Base-by-base conservation (phyloP, 495 filamentous ascomycete genomes). In the Aspergillus bridgeri region DNA sequence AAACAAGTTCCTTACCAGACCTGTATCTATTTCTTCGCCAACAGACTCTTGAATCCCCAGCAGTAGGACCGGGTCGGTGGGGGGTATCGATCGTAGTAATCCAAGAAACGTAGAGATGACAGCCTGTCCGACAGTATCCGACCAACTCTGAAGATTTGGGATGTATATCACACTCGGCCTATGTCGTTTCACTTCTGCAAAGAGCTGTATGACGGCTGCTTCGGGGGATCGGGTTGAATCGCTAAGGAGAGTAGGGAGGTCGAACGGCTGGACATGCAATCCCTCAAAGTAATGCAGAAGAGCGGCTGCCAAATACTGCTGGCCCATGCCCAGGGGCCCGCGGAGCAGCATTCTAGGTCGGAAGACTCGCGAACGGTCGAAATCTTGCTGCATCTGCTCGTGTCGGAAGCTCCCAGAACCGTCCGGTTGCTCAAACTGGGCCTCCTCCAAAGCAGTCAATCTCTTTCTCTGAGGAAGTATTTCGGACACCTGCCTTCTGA, bases 161-260 rank as follows among this genome's bases (percentile, higher is more conserved):
- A 98, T 88, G 75, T 89, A 98, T 56, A 98, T 96, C 21, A 98
- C 89, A 73, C 91, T 92, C 8, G 95, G 94, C 71, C 95, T 97
- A 62, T 96, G 91, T 43, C 92, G 84, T 66, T 90, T 90, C 15
- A 95, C 90, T 74, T 98, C 94, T 0, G 87, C 81, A 67, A 98
- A 98, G 1, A 93, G 78, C 62, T 92, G 88, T 22, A 96, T 90
- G 43, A 98, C 83, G 19, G 91, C 86, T 61, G 92, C 86, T 76
- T 98, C 94, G 3, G 89, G 79, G 5, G 89, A 89, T 77, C 86
- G 81, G 19, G 85, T 81, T 23, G 86, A 81, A 59, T 88, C 83
- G 59, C 84, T 88, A 42, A 94, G 72, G 48, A 97, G 73, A 6
- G 89, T 94, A 6, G 91, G 83, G 48, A 98, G 79, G 72, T 97